Evolutionary conservation across 495 filamentous ascomycete genomes (phyloP).

Genomic region (Melanomma pulvis-pyrius): DNA sequence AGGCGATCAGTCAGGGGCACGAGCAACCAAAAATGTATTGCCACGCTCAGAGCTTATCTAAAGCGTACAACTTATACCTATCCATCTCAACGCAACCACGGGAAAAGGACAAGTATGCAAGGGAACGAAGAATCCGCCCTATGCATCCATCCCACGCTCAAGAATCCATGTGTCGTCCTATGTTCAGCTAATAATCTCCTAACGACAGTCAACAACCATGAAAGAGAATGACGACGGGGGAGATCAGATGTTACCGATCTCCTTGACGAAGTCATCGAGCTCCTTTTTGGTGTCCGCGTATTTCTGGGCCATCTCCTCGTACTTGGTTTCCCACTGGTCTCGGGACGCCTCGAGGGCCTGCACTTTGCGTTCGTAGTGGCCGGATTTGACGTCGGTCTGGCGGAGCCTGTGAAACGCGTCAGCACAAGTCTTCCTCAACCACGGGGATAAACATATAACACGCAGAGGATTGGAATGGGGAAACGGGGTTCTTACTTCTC

Average conservation of each 20-base stretch:
- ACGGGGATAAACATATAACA: not conserved
- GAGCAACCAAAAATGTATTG: conserved; percentile 22
- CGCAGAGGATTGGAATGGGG: not conserved
- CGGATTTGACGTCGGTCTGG: conserved; percentile 98
- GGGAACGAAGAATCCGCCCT: not conserved
- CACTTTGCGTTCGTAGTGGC: conserved; percentile 99
- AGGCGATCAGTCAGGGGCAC: not conserved
- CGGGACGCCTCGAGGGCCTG: conserved; percentile 87
- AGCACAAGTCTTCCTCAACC: conserved; percentile 10
- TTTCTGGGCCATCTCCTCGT: conserved; percentile 93
- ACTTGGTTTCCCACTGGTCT: conserved; percentile 94
- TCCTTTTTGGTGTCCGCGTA: conserved; percentile 83
- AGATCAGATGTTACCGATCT: conserved; percentile 89
- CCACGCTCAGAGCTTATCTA: conserved; percentile 15
- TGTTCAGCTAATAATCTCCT: not conserved
- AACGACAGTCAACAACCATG: conserved; percentile 14
- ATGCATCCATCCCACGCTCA: not conserved
- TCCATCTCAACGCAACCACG: not conserved
- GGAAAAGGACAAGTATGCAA: conserved; percentile 1
- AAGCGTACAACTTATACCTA: conserved; percentile 2
- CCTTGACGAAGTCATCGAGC: conserved; percentile 80
- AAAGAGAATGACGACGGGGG: not conserved
- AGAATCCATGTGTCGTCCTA: not conserved
- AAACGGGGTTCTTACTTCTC: conserved; percentile 76
- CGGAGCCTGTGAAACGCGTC: conserved; percentile 67